Evolutionary conservation across 2,329 filamentous ascomycete genomes (phyloP), one percentile per base, ranked within the genome.

Genomic region (Lizonia empirigonia): DNA sequence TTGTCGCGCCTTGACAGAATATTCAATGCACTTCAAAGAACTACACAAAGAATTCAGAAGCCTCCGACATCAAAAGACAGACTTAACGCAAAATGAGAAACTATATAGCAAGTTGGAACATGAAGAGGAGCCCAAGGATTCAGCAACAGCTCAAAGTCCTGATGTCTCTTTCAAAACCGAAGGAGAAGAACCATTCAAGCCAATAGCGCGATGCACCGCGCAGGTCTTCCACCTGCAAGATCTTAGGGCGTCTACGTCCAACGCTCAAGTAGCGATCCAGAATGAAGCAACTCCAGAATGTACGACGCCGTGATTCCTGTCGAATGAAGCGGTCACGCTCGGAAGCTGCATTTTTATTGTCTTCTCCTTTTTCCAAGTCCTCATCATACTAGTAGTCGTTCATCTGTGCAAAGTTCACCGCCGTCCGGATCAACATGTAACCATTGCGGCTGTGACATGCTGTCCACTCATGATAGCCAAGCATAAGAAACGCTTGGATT

Each of bases 241-340:
- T 85, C 12, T 81, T 79, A 1, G 82, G 78, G 18, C 86, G 78
- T 44, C 84, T 80, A 55, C 82, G 83, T 16, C 86, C 86, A 59
- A 82, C 85, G 27, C 85, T 82, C 19, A 90, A 74, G 69, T 89
- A 83, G 3, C 86, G 82, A 66, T 91, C 88, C 59, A 91, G 77
- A 42, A 90, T 85, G 51, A 88, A 85, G 63, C 87, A 89, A 60
- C 87, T 89, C 76, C 87, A 90, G 76, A 90, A 88, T 0, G 87
- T 89, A 6, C 88, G 81, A 20, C 88, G 78, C 53, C 80, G 78
- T 12, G 86, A 81, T 68, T 91, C 88, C 50, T 83, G 83, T 27
- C 81, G 75, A 18, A 87, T 81, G 37, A 82, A 80, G 13, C 76
- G 70, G 47, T 80, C 70, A 3, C 69, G 57, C 36, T 67, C 62